Evolutionary conservation across 176 grass and related monocot species (phyloP), one percentile per base, ranked within the genome.

Genomic region (Tillandsia fasciculata): DNA sequence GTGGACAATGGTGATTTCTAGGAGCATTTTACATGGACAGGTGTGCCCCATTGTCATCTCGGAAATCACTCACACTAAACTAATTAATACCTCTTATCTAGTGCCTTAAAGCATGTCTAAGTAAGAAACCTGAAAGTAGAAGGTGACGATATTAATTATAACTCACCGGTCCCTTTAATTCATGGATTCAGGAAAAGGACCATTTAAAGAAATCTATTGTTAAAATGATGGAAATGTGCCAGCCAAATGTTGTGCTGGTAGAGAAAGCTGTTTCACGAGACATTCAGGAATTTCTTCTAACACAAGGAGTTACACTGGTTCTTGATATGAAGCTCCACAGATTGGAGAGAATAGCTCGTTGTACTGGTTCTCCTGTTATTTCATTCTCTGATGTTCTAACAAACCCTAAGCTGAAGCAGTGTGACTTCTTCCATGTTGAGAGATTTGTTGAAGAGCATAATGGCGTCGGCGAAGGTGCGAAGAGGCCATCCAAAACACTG

Each of bases 191-290:
- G 91, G 91, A 96, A 78, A 90, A 90, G 33, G 76, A 79, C n/a
- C 49, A 85, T 51, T 52, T 86, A 72, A 72, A 87, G 70, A 87
- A 83, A 59, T 70, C 81, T 64, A 82, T 96, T 15, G 18, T 71
- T 83, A 86, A 86, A 75, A 87, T 90, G 79, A 90, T 96, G 73
- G 91, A 90, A 70, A 76, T 74, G 77, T 85, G 84, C 76, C 77
- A 63, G 14, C 91, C 91, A 65, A 87, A 96, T 82, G 86, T 96
- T 73, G 81, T 96, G 63, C 65, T 96, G 79, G 91, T 96, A 48
- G 91, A 96, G 76, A 96, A 96, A 84, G 84, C 78, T 49, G 87
- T 96, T 87, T 87, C 86, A 64, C 78, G 86, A 56, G 82, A 87
- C 67, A 85, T 90, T 78, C 91, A 90, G 65, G 87, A 96, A 63